Percentiles rank a stretch among this genome's conserved stretches.
phyloP scores from a whole-genome alignment of 2,329 filamentous ascomycete species.

The Colletotrichum plurivorum region DNA sequence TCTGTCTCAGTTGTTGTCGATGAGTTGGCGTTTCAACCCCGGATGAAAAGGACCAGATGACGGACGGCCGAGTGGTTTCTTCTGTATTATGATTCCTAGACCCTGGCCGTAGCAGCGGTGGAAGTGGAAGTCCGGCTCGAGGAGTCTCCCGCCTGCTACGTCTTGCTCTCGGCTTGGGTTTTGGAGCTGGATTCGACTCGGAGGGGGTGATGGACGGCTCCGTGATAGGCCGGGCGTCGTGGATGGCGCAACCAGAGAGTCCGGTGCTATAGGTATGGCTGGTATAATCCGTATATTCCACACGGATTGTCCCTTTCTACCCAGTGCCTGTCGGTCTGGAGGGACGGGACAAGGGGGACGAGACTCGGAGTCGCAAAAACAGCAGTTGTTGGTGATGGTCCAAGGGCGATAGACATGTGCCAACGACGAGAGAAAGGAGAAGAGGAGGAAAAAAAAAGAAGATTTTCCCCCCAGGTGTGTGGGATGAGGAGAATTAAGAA shows the following conservation, averaged over 20 bases:
- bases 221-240: slow-evolving; percentile 27
- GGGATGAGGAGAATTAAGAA: slow-evolving; percentile 29
- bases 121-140: slow-evolving; percentile 25
- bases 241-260: slow-evolving; percentile 28
- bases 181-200: slow-evolving; percentile 9
- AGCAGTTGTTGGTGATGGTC: slow-evolving; percentile 17
- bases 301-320: slow-evolving; percentile 26
- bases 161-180: background rate
- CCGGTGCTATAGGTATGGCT: slow-evolving; percentile 33
- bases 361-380: background rate
- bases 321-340: slow-evolving; percentile 13
- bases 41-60: background rate
- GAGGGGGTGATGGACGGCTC: slow-evolving; percentile 17
- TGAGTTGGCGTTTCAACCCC: slow-evolving; percentile 9
- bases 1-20: background rate
- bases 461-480: slow-evolving; percentile 4
- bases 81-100: slow-evolving; percentile 6
- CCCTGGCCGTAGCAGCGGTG: background rate
- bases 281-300: slow-evolving; percentile 19
- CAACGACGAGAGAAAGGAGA: slow-evolving; percentile 28
- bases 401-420: slow-evolving; percentile 30
- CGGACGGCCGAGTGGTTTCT: slow-evolving; percentile 6
- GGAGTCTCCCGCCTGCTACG: background rate
- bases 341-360: slow-evolving; percentile 6
- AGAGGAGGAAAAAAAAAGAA: slow-evolving; percentile 6